Evolutionary conservation across 768 basidiomycete species (phyloP), one percentile per base, ranked within the genome.

Genomic region (Neoboletus magnificus): DNA sequence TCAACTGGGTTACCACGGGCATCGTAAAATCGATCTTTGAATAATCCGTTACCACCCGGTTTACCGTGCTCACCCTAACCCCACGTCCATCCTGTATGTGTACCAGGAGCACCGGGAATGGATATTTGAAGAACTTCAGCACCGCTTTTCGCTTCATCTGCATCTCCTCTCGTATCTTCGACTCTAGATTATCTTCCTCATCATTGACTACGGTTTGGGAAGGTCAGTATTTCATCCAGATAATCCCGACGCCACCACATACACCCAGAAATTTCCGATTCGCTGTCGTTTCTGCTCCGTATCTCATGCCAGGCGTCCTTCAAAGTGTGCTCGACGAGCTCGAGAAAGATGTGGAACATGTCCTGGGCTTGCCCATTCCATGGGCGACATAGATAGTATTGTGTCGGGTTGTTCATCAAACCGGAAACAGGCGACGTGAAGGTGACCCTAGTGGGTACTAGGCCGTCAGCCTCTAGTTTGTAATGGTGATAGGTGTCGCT

Each of bases 321-420:
- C 1, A 54, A 25, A 7, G 47, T 22, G n/a, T 63, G 64, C n/a
- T 55, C 33, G 11, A 64, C 39, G n/a, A 67, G n/a, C 11, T 62
- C 62, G 20, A 55, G 23, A 2, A 66, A 37, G 23, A 66, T 56
- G 4, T 53, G 50, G 23, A 67, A 61, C 45, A 59, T 56, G 18
- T 52, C 62, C 0, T 46, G 42, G 3, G 65, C 44, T 20, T 49
- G 42, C 50, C 47, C 57, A 32, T 56, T 50, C 66, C 67, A 69
- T 3, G 48, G 36, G n/a, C 66, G 62, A 29, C 66, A 68, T 10
- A 67, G 23, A 44, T 58, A 62, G 44, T 61, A 63, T 10, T 59
- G 48, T 15, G 11, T 55, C 35, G 64, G 52, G 11, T 41, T 11
- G 4, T 27, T 9, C 47, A 25, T 1, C 46, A 66, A 36, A 32